Evolutionary conservation across 2,329 filamentous ascomycete species (phyloP).

Genomic region (Davidsoniella australis): DNA sequence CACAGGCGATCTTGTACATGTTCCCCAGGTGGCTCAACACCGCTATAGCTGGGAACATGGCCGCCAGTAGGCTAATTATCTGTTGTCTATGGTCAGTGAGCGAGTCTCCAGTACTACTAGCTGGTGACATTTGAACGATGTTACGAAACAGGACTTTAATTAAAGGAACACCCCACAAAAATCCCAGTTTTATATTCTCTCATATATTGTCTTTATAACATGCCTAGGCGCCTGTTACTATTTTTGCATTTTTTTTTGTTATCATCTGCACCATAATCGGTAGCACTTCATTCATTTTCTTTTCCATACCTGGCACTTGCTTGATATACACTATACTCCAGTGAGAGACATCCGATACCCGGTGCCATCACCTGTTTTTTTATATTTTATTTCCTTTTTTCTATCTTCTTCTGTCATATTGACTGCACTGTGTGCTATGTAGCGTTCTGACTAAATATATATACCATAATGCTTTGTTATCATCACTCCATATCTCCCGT

Average conservation of each 20-base stretch:
- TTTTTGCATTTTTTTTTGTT: conserved; percentile 5
- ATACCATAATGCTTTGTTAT: not conserved
- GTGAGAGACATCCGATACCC: no score
- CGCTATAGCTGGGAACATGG: conserved; percentile 33
- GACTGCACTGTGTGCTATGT: conserved; percentile 2
- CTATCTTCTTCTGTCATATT: not conserved
- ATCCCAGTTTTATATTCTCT: no score
- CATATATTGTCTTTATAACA: no score
- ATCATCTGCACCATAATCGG: not conserved
- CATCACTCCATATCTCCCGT: not conserved
- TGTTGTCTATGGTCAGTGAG: no score
- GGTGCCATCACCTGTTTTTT: not conserved
- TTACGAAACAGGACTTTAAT: conserved; percentile 2
- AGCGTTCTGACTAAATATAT: not conserved
- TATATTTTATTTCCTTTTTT: not conserved
- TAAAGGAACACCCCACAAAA: no score
- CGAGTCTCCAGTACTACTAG: no score
- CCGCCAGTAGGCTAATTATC: no score
- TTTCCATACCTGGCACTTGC: not conserved
- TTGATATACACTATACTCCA: no score
- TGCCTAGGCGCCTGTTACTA: not conserved
- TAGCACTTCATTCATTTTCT: conserved; percentile 3
- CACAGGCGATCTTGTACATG: conserved; percentile 30
- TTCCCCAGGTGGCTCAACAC: conserved; percentile 32
- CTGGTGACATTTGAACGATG: conserved; percentile 3